Evolutionary conservation across 2,329 filamentous ascomycete genomes (phyloP).

Genomic region (Plenodomus tracheiphilus): DNA sequence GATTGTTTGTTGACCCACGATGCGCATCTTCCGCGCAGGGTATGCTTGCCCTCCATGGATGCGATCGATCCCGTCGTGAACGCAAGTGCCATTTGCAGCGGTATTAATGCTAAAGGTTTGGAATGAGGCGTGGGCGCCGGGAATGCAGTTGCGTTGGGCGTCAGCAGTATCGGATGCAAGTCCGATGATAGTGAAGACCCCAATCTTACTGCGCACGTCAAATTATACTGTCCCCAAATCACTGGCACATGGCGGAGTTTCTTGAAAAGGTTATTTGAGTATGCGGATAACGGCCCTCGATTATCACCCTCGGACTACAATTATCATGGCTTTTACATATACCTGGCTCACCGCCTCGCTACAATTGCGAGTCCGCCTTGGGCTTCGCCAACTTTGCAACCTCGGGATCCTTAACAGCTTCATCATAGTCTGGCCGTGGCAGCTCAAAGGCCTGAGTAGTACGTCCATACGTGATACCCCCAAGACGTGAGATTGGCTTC

Average conservation of each 20-base stretch:
- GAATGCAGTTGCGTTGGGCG: not conserved
- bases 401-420: constrained; percentile 54
- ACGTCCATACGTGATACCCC: constrained; percentile 83
- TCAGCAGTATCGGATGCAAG: not conserved
- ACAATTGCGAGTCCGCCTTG: constrained; percentile 16
- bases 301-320: too few relatives aligned
- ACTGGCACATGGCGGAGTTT: not conserved
- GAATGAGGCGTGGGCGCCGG: not conserved
- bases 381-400: constrained; percentile 61
- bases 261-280: too few relatives aligned
- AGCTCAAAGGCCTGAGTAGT: constrained; percentile 73
- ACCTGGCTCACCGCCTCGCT: not conserved
- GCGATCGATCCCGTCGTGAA: not conserved
- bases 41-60: not conserved
- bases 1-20: not conserved
- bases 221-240: not conserved
- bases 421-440: constrained; percentile 58
- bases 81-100: not conserved
- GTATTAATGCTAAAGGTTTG: not conserved
- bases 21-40: not conserved
- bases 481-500: constrained; percentile 74
- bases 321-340: too few relatives aligned
- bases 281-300: too few relatives aligned
- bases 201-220: not conserved
- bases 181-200: not conserved